Conservation (phyloP, 164 flowering plant genomes). For the Platanus orientalis region DNA sequence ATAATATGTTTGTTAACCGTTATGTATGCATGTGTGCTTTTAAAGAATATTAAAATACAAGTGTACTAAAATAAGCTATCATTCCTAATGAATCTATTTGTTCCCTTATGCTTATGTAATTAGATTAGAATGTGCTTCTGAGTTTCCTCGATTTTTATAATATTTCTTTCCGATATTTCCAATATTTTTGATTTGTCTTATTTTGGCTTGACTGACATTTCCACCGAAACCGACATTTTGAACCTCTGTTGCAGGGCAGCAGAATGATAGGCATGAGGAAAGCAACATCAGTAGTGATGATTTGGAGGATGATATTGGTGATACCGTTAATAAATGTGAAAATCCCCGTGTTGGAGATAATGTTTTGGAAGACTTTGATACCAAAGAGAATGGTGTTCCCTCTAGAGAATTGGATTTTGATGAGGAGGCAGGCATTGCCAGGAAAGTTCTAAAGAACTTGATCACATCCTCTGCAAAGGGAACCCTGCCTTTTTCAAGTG, state of each 20-base stretch:
- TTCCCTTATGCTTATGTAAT: no score
- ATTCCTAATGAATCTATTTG: no score
- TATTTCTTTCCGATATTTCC: no score
- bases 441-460: conserved; percentile 69
- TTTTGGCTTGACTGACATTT: no score
- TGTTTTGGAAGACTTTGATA: conserved; percentile 25
- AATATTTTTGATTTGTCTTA: no score
- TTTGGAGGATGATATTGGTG: conserved; percentile 39
- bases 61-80: no score
- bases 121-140: no score
- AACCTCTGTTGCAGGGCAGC: conserved; percentile 38
- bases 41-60: no score
- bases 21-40: no score
- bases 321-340: conserved; percentile 16
- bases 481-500: conserved; percentile 17
- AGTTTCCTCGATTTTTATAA: no score
- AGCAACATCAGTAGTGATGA: conserved; percentile 46
- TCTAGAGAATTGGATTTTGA: conserved; percentile 45
- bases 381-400: conserved; percentile 23
- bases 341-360: conserved; percentile 20
- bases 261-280: conserved; percentile 24
- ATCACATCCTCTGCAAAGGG: conserved; percentile 42
- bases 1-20: no score
- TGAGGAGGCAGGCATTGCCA: conserved; percentile 64
- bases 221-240: no score